Evolutionary conservation across 106 monocot species (phyloP).

Genomic region (Acanthochlamys bracteata): DNA sequence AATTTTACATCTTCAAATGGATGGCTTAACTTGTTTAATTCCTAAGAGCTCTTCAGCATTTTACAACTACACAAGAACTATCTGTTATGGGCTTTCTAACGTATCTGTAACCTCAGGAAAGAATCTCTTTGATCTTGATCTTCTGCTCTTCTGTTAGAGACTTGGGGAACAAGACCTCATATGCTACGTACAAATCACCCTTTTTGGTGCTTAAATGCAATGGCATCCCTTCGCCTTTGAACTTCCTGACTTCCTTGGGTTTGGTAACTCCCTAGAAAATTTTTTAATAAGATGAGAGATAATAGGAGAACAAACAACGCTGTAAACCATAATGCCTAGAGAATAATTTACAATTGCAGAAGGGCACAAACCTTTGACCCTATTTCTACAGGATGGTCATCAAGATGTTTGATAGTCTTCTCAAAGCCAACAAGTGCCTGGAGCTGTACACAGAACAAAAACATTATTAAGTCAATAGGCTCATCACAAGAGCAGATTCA

Average conservation of each 20-base stretch:
- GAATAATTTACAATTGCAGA: too few relatives aligned
- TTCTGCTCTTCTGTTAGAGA: conserved; percentile 84
- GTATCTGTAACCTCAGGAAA: conserved; percentile 28
- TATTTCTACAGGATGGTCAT: conserved; percentile 65
- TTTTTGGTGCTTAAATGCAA: conserved; percentile 68
- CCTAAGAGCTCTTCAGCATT: too few relatives aligned
- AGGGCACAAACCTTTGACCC: conserved; percentile 49
- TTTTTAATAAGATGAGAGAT: not conserved
- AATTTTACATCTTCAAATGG: too few relatives aligned
- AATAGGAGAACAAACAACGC: not conserved
- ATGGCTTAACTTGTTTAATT: too few relatives aligned
- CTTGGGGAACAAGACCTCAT: conserved; percentile 74
- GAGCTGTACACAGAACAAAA: conserved; percentile 25
- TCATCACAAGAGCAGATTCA: not conserved
- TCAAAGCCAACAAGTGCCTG: conserved; percentile 94
- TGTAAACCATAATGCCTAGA: not conserved
- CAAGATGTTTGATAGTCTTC: conserved; percentile 77
- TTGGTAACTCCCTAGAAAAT: conserved; percentile 65
- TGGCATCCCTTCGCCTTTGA: conserved; percentile 99
- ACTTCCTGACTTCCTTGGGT: conserved; percentile 78
- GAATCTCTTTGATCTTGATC: conserved; percentile 61
- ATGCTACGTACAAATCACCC: conserved; percentile 68
- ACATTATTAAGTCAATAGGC: too few relatives aligned
- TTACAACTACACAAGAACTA: too few relatives aligned
- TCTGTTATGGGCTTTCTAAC: too few relatives aligned